Conservation (phyloP, 768 basidiomycete genomes). For the Boletus speciosus region DNA sequence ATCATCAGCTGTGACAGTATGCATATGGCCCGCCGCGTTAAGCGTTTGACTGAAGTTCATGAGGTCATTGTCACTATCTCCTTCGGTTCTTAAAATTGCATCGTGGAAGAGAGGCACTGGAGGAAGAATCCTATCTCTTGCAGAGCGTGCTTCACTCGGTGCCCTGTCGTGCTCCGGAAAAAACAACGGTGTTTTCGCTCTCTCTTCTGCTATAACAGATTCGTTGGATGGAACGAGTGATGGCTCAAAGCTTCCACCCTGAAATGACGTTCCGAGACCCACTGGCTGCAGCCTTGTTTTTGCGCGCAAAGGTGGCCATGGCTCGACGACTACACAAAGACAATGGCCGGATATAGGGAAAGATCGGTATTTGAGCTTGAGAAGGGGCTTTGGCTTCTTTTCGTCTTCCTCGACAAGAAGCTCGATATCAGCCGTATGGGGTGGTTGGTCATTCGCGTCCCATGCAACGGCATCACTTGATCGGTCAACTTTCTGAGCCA, state of each 20-base stretch:
- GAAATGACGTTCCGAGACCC: conserved; percentile 26
- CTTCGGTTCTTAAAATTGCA: conserved; percentile 27
- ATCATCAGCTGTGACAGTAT: conserved; percentile 61
- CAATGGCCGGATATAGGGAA: conserved; percentile 70
- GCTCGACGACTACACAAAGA: conserved; percentile 81
- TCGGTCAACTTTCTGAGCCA: not conserved
- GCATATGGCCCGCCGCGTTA: conserved; percentile 51
- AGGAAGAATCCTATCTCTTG: conserved; percentile 28
- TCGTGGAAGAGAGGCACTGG: conserved; percentile 45
- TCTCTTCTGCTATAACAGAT: conserved; percentile 22
- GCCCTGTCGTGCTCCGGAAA: conserved; percentile 58
- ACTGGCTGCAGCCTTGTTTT: conserved; percentile 32
- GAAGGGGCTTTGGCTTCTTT: conserved; percentile 65
- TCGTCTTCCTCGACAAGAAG: conserved; percentile 57
- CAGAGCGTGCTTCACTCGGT: conserved; percentile 35
- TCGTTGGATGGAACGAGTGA: conserved; percentile 18
- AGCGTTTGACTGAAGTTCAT: conserved; percentile 75
- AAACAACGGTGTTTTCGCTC: conserved; percentile 66
- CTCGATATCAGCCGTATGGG: conserved; percentile 27
- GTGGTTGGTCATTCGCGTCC: not conserved
- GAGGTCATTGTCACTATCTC: conserved; percentile 51
- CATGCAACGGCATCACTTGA: not conserved
- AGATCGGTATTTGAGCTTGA: conserved; percentile 65
- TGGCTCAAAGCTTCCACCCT: conserved; percentile 27
- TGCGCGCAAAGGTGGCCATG: conserved; percentile 57